Evolutionary conservation across 495 filamentous ascomycete genomes (phyloP).

Genomic region (Penicillium canescens): DNA sequence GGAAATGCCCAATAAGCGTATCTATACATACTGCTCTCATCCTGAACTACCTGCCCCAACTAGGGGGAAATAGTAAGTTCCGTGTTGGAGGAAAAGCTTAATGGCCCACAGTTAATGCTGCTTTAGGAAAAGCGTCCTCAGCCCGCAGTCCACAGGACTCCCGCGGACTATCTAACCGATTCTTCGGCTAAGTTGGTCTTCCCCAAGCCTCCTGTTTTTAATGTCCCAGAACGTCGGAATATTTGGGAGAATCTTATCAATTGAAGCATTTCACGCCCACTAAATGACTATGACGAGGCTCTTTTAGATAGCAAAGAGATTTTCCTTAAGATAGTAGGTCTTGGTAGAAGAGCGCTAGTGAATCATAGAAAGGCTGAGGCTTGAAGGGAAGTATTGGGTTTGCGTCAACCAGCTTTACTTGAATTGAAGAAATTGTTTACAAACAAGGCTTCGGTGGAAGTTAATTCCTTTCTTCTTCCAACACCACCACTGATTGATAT

Average conservation of each 20-base stretch:
- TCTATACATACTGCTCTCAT: constrained; percentile 15
- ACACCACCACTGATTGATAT: no score
- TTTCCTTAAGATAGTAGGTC: no score
- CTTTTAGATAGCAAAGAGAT: no score
- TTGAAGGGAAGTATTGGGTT: no score
- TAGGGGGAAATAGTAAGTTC: neutral
- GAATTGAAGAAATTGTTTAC: no score
- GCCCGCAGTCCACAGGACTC: constrained; percentile 28
- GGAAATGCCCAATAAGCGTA: constrained; percentile 14
- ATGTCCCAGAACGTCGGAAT: neutral
- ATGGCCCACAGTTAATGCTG: neutral
- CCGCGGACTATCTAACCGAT: constrained; percentile 32
- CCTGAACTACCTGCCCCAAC: constrained; percentile 4
- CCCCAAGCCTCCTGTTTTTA: neutral
- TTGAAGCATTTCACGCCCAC: no score
- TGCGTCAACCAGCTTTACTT: no score
- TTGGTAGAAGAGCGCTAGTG: no score
- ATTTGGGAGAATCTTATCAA: neutral
- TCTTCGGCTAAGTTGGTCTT: neutral
- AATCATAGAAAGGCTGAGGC: no score
- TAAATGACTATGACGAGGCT: no score
- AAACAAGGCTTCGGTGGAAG: no score
- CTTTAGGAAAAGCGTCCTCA: constrained; percentile 1
- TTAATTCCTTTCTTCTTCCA: no score
- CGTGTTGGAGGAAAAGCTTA: neutral